Conservation (phyloP, 129 eudicot species). For the Chrysanthemum lavandulifolium region DNA sequence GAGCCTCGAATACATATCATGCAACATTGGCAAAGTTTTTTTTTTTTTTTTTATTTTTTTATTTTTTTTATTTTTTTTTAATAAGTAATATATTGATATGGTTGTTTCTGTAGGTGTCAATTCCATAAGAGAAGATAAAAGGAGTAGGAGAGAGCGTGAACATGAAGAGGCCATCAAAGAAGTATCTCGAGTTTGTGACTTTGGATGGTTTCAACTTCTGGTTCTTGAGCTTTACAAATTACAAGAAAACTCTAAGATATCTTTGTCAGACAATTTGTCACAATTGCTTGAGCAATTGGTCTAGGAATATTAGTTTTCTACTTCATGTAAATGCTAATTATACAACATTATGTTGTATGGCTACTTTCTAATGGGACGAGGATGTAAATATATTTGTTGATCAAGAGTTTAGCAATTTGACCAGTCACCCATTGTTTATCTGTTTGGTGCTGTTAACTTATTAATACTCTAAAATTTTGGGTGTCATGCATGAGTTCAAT, state of each 20-base stretch:
- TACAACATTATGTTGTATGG: too few relatives aligned
- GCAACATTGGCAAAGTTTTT: neutral
- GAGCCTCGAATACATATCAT: neutral
- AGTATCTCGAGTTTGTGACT: conserved; percentile 20
- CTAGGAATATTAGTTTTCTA: neutral
- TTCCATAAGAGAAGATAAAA: conserved; percentile 26
- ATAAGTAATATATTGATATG: conserved; percentile 10
- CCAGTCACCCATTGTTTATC: neutral
- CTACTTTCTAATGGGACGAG: neutral
- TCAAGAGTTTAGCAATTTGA: neutral
- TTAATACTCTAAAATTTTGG: too few relatives aligned
- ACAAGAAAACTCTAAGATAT: conserved; percentile 2
- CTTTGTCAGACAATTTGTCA: neutral
- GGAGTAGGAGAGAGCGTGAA: conserved; percentile 30
- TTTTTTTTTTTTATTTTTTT: neutral
- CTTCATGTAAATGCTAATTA: conserved; percentile 12
- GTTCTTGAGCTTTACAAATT: conserved; percentile 34
- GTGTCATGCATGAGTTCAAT: too few relatives aligned
- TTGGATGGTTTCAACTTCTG: conserved; percentile 40
- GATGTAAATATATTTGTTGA: neutral
- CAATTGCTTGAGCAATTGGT: conserved; percentile 14
- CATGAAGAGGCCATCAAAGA: conserved; percentile 29
- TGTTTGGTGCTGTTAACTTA: neutral
- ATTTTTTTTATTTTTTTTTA: neutral
- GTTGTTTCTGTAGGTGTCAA: conserved; percentile 23